Evolutionary conservation across 2,329 filamentous ascomycete genomes (phyloP).

Genomic region (Cytospora piceae): DNA sequence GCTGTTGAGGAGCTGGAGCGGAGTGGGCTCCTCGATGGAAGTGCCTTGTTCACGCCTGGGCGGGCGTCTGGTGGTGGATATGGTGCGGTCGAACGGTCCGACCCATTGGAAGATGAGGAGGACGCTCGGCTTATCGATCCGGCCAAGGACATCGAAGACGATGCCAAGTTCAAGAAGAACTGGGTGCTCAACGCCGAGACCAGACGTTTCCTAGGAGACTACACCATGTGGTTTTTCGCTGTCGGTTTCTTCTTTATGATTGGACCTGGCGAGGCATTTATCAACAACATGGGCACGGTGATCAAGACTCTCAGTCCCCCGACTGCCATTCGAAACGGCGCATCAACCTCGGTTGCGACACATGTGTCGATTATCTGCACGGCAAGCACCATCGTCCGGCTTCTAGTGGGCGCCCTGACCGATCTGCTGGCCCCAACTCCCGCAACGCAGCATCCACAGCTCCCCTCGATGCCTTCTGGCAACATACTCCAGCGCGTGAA

Average conservation of each 20-base stretch:
- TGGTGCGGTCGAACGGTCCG: slow-evolving; percentile 57
- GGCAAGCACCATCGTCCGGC: slow-evolving; percentile 85
- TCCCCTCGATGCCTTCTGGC: slow-evolving; percentile 40
- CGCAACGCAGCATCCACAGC: slow-evolving; percentile 60
- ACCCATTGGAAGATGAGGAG: slow-evolving; percentile 45
- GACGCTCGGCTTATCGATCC: slow-evolving; percentile 47
- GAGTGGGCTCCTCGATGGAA: slow-evolving; percentile 79
- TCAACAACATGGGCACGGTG: slow-evolving; percentile 95
- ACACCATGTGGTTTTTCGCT: slow-evolving; percentile 95
- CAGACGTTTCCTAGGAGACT: slow-evolving; percentile 78
- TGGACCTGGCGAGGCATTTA: slow-evolving; percentile 94
- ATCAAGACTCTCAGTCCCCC: slow-evolving; percentile 81
- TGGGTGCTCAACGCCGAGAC: slow-evolving; percentile 94
- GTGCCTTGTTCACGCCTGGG: slow-evolving; percentile 68
- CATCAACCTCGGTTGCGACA: slow-evolving; percentile 70
- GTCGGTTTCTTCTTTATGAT: slow-evolving; percentile 90
- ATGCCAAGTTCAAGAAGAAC: slow-evolving; percentile 73
- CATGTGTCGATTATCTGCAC: slow-evolving; percentile 93
- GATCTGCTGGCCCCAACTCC: slow-evolving; percentile 79
- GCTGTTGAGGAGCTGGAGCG: slow-evolving; percentile 89
- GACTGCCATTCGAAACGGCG: slow-evolving; percentile 44
- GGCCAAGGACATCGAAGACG: slow-evolving; percentile 46
- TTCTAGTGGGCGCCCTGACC: slow-evolving; percentile 87
- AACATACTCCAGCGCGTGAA: slow-evolving; percentile 37
- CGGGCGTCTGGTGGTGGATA: slow-evolving; percentile 50